Evolutionary conservation across 2,329 filamentous ascomycete species (phyloP), one percentile per base, ranked within the genome.

Genomic region (Cladosporium colombiae): DNA sequence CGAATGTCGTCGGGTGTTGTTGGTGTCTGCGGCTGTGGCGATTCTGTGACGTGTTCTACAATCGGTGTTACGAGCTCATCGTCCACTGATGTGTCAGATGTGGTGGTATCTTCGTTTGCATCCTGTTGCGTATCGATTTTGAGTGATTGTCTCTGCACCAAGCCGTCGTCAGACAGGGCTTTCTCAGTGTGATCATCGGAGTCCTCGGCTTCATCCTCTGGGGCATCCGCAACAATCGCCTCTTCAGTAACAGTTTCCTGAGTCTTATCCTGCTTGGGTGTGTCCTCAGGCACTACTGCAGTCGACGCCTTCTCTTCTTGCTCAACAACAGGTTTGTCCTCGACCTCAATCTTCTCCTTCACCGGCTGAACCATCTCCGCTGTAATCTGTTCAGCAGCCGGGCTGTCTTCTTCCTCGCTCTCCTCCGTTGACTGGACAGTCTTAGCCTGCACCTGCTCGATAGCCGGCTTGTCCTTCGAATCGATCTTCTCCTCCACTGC

Each of bases 1-100:
- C 71, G 71, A 35, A 69, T 67, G 14, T 66, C 61, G 18, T 68
- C 62, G 31, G 66, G 68, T 62, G 58, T 66, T 11, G 52, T 50
- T 16, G 64, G 66, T 29, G 66, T 62, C 35, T 35, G 55, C 52
- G 63, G 63, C 23, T 37, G 14, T 31, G 63, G 63, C n/a, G 56
- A 60, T n/a, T 52, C 46, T 21, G 44, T 53, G n/a, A 56, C 14
- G 7, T 50, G n/a, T 58, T 35, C 53, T 27, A 37, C 10, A 10
- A 37, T 37, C 0, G 59, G 59, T 7, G 46, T n/a, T 14, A 21
- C 23, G 2, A 23, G 18, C 8, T 23, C n/a, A 7, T 35, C 44
- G n/a, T 23, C 46, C 27, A 7, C 5, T 35, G 58, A 31, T 10
- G 21, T 31, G 10, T 27, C 49, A 21, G n/a, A 21, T 21, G 40